Base-by-base conservation (phyloP, 345 rosid genomes). In the Toxicodendron radicans region DNA sequence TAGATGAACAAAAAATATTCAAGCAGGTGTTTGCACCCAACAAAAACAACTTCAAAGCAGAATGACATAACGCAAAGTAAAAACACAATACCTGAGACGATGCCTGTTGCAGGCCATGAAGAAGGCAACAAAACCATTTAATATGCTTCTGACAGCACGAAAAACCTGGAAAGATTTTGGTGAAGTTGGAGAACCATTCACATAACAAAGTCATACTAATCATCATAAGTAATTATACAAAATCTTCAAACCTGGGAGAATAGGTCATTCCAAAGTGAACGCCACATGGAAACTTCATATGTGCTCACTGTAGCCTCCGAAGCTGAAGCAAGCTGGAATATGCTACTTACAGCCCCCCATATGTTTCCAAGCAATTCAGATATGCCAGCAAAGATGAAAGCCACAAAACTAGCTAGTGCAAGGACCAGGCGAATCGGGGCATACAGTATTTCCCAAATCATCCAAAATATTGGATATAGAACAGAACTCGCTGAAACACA, bases 91-190 rank as follows among this genome's bases (percentile, higher is more conserved):
- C 99, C 99, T 92, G 52, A 96, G 97, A 63, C 98, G 97, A 82
- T 96, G 99, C 80, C 99, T 85, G 83, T 96, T 93, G 87, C 99
- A 96, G 33, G 97, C 89, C 33, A 89, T 75, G 74, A 93, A 93
- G 87, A 90, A 89, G 62, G 94, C 99, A 33, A 89, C 90, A 72
- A 92, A 86, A 24, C 99, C 99, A 75, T 96, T 83, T 76, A 93
- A 74, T 80, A 96, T 96, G 67, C 97, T 90, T 84, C 88, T 92
- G 17, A 96, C 82, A 48, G 98, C 97, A 74, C 94, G 97, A 63
- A 93, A 96, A 70, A 93, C 87, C 97, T 95, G 95, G 76, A 83
- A 82, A 51, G 54, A 49, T 71, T 0, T 64, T 23, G n/a, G 11
- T 14, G 41, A 77, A 72, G 66, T 66, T 53, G 73, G 66, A 76